A percentile compares a stretch with the other conserved stretches of the same genome.
Evolutionary conservation across 140 eudicot genomes (phyloP).

Genomic region (Artemisia princeps): DNA sequence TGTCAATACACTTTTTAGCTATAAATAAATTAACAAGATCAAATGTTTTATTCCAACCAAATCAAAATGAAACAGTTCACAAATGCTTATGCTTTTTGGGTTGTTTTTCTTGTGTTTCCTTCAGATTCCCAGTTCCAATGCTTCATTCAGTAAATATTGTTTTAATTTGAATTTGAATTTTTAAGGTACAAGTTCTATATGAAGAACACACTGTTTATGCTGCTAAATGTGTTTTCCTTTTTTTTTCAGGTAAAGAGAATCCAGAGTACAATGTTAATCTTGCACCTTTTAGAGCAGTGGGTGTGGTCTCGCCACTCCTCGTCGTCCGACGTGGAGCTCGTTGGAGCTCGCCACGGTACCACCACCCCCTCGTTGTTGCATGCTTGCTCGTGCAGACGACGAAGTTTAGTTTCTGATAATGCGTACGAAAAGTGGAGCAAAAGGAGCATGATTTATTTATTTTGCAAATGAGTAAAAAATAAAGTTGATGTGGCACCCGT

Average conservation of each 20-base stretch:
- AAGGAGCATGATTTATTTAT: too few species aligned
- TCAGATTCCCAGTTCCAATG: conserved; percentile 16
- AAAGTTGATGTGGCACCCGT: too few species aligned
- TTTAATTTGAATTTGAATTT: background rate
- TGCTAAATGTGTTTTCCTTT: background rate
- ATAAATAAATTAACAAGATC: conserved; percentile 9
- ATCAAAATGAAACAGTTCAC: conserved; percentile 21
- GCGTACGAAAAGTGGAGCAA: too few species aligned
- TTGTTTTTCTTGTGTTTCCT: conserved; percentile 15
- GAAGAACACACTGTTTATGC: background rate
- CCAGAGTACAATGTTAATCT: conserved; percentile 36
- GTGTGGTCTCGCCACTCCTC: too few species aligned
- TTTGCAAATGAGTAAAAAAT: too few species aligned
- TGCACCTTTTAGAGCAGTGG: conserved; percentile 35
- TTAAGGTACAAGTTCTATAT: background rate
- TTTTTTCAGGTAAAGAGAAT: conserved; percentile 20
- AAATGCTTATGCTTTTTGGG: conserved; percentile 6
- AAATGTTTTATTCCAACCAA: conserved; percentile 5
- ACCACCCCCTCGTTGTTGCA: too few species aligned
- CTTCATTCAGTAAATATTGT: conserved; percentile 17
- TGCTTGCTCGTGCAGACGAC: too few species aligned
- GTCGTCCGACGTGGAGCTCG: too few species aligned
- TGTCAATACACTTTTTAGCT: conserved; percentile 8
- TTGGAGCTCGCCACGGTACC: too few species aligned
- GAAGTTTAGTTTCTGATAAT: too few species aligned